Evolutionary conservation across 768 basidiomycete genomes (phyloP).

Genomic region (Tylopilus plumbeoviolaceoides): DNA sequence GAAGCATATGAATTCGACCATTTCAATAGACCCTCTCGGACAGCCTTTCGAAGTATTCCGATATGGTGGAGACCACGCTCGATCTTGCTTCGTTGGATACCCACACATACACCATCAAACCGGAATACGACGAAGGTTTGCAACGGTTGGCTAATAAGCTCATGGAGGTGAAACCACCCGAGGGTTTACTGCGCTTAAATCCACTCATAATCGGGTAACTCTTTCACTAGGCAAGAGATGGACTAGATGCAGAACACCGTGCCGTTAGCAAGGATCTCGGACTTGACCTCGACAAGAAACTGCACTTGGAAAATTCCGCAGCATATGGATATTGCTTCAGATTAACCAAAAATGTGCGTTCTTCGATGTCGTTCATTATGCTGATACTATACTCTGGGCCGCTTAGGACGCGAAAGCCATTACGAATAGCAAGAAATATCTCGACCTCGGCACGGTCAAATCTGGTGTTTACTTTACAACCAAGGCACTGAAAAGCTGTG

Average conservation of each 20-base stretch:
- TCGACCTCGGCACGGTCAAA: constrained; percentile 81
- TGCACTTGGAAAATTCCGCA: constrained; percentile 89
- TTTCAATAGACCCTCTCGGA: constrained; percentile 52
- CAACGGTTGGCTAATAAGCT: constrained; percentile 66
- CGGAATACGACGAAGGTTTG: constrained; percentile 81
- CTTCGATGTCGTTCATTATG: background rate
- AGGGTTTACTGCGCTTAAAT: background rate
- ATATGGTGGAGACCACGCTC: constrained; percentile 96
- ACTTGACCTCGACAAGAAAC: constrained; percentile 88
- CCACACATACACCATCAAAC: constrained; percentile 88
- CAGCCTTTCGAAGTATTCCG: constrained; percentile 72
- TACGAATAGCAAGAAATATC: constrained; percentile 61
- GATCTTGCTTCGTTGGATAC: constrained; percentile 82
- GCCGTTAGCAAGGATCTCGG: constrained; percentile 64
- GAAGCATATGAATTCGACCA: background rate
- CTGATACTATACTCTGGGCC: background rate
- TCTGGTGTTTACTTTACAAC: constrained; percentile 90
- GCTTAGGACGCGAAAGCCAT: constrained; percentile 76
- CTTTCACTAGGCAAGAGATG: constrained; percentile 55
- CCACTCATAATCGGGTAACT: background rate
- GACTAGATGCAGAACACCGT: constrained; percentile 78
- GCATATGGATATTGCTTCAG: constrained; percentile 92
- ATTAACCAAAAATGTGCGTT: constrained; percentile 80
- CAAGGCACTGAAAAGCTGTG: constrained; percentile 59
- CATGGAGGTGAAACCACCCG: constrained; percentile 42